Evolutionary conservation across 768 basidiomycete genomes (phyloP).

Genomic region (Cyclocybe aegerita): DNA sequence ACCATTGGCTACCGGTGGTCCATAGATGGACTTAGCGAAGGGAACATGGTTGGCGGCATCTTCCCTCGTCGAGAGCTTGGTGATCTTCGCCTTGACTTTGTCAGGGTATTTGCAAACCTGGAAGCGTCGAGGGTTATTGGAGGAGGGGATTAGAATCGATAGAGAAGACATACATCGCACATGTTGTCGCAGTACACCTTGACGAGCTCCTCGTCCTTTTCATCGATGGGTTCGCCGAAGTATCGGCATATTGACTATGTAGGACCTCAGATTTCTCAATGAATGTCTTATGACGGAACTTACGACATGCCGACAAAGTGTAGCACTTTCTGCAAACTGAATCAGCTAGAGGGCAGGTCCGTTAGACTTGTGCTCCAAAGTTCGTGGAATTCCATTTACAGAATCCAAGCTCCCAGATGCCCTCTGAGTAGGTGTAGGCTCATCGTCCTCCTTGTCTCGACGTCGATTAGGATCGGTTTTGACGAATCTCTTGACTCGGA

Average conservation of each 20-base stretch:
- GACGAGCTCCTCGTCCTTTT: constrained; percentile 39
- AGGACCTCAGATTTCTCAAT: not conserved
- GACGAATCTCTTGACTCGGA: constrained; percentile 54
- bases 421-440: constrained; percentile 65
- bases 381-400: constrained; percentile 35
- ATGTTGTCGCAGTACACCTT: constrained; percentile 65
- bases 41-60: constrained; percentile 24
- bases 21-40: constrained; percentile 1
- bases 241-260: constrained; percentile 72
- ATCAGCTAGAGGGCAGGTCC: constrained; percentile 26
- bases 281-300: constrained; percentile 18
- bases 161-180: constrained; percentile 65
- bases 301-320: constrained; percentile 72
- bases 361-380: not conserved
- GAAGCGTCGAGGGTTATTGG: not conserved
- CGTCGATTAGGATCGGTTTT: constrained; percentile 45
- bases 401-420: constrained; percentile 61
- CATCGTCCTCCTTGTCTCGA: constrained; percentile 40
- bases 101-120: constrained; percentile 82
- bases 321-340: constrained; percentile 56
- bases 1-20: no score
- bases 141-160: not conserved
- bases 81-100: constrained; percentile 51
- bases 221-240: constrained; percentile 71
- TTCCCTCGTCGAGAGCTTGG: constrained; percentile 45